Percentiles rank a stretch among this genome's conserved stretches.
Evolutionary conservation across 192 early-diverging fungal species (phyloP).

Genomic region (Coemansia erecta): DNA sequence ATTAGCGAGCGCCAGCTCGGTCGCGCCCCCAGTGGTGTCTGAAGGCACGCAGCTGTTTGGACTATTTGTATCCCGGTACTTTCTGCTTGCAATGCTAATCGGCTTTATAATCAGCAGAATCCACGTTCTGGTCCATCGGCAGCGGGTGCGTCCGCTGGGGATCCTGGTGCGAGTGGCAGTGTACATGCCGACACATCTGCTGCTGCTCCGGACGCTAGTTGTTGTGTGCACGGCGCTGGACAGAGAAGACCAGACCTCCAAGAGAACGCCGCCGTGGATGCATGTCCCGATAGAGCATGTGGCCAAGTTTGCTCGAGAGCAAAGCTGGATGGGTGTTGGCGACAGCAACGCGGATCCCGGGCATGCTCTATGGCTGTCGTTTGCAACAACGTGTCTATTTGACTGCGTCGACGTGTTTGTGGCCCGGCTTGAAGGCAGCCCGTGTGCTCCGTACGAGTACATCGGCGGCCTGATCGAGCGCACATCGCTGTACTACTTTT

Average conservation of each 20-base stretch:
- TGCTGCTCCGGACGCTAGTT: constrained; percentile 26
- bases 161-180: constrained; percentile 25
- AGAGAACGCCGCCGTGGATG: constrained; percentile 24
- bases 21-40: constrained; percentile 1
- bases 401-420: constrained; percentile 53
- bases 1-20: background rate
- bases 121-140: constrained; percentile 47
- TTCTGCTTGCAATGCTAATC: constrained; percentile 25
- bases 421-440: constrained; percentile 49
- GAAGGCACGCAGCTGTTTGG: constrained; percentile 43
- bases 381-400: constrained; percentile 31
- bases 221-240: constrained; percentile 14
- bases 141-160: constrained; percentile 37
- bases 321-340: constrained; percentile 11
- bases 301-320: constrained; percentile 8
- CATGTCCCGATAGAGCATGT: constrained; percentile 9
- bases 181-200: constrained; percentile 22
- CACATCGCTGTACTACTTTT: constrained; percentile 51
- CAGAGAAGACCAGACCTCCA: background rate
- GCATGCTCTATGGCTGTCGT: constrained; percentile 33
- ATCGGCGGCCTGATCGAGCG: constrained; percentile 47
- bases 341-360: constrained; percentile 2
- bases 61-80: constrained; percentile 48
- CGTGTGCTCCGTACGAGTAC: constrained; percentile 49
- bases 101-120: constrained; percentile 50